Base-by-base conservation (phyloP, 805 yeast species). In the Teunomyces atbi region DNA sequence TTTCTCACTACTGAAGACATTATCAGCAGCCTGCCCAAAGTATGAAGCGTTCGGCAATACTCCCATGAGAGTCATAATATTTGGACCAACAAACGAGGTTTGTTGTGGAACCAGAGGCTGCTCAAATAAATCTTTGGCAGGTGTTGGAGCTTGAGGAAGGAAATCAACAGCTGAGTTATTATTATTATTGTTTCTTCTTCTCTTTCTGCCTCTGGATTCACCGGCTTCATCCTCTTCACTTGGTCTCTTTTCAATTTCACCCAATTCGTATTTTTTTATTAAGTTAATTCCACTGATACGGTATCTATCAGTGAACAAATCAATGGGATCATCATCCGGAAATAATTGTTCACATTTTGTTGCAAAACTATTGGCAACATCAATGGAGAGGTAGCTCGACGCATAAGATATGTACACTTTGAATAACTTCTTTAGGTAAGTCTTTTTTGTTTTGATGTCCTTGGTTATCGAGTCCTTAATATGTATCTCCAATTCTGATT, bases 361-460 rank as follows among this genome's bases (percentile, higher is more conserved):
- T 51, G 87, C 90, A 39, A 92, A 74, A 42, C 79, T 74, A 41
- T 76, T 69, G 5, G 90, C 82, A 11, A 87, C 84, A 38, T 79
- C 77, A 18, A 87, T 64, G 53, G 85, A 90, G 29, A 92, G 88
- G 59, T 78, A 83, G 45, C 76, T 77, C 1, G 85, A 73, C 51
- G 91, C 95, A 59, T 83, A 84, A 42, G 76, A 70, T 41, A 87
- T 76, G 65, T 85, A 87, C 38, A 75, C 62, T 40, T 61, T 66
- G 44, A 68, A 62, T 36, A 73, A 58, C 39, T 56, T 61, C 44
- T 61, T 63, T 45, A 71, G 54, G 41, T 54, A 59, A 13, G 42
- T 42, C 43, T 69, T 61, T 35, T 64, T 60, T 26, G 50, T 45
- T 13, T 55, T 48, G 21, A 68, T 55, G 7, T 56, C 59, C 28